These are phyloP conservation scores for Zygosaccharomyces bailii DNA, from an alignment of 805 yeast genomes.

Conservation along the genomic window DNA sequence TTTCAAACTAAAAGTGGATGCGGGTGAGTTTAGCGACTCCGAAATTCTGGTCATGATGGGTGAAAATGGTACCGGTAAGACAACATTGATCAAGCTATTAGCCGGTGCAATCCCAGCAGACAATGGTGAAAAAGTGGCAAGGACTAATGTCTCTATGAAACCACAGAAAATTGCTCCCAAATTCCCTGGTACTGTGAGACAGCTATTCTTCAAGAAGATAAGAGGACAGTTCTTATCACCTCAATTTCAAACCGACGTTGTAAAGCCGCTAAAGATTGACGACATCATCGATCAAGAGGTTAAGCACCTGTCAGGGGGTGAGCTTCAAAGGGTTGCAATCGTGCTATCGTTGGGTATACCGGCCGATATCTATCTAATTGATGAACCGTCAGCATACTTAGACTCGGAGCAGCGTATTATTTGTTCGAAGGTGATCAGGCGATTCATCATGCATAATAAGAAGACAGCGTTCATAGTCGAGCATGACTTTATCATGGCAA, in stretches of 20 bases:
- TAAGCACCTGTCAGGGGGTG: conserved; percentile 98
- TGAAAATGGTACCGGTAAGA: conserved; percentile 99
- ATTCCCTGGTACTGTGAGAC: conserved; percentile 98
- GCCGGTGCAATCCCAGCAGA: conserved; percentile 94
- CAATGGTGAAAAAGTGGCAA: conserved; percentile 77
- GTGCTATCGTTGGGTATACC: conserved; percentile 89
- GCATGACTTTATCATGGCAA: conserved; percentile 99
- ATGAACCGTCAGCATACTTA: conserved; percentile 98
- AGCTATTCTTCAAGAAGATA: conserved; percentile 93
- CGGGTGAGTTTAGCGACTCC: conserved; percentile 92
- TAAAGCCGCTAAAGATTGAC: conserved; percentile 90
- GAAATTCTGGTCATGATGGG: conserved; percentile 99
- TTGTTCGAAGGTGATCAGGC: conserved; percentile 96
- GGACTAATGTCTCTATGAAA: conserved; percentile 91
- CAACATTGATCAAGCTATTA: conserved; percentile 90
- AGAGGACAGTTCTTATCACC: conserved; percentile 92
- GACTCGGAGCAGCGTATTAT: conserved; percentile 99
- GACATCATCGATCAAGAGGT: conserved; percentile 97
- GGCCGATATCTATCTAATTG: conserved; percentile 95
- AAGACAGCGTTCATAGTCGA: conserved; percentile 99
- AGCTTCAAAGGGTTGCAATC: conserved; percentile 98
- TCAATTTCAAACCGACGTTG: conserved; percentile 97
- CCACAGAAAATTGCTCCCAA: conserved; percentile 99
- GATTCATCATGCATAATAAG: conserved; percentile 92
- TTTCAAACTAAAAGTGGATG: conserved; percentile 75